Conservation (phyloP, 768 basidiomycete genomes). For the Filobasidium wieringae region DNA sequence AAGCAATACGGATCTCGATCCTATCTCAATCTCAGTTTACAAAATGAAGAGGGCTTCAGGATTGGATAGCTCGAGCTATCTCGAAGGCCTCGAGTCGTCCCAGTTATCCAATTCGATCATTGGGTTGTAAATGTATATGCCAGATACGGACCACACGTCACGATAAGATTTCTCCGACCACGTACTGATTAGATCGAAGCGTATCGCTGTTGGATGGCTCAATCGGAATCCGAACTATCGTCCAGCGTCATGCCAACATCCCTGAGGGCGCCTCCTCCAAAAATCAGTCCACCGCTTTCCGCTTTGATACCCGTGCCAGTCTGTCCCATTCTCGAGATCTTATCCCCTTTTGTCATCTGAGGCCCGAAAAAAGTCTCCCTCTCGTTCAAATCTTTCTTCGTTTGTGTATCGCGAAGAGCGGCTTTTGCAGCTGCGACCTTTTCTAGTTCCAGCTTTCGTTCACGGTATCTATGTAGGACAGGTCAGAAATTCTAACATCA, state of each 20-base stretch:
- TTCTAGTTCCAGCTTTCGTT: constrained; percentile 35
- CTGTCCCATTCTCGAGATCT: constrained; percentile 1
- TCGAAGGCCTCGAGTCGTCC: not conserved
- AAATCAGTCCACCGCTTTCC: constrained; percentile 23
- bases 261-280: constrained; percentile 26
- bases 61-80: not conserved
- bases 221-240: constrained; percentile 15
- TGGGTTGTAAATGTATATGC: not conserved
- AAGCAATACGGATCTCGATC: not conserved
- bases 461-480: constrained; percentile 31
- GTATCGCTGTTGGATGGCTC: not conserved
- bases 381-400: constrained; percentile 18
- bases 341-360: constrained; percentile 12
- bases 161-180: not conserved
- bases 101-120: not conserved
- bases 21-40: not conserved
- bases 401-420: constrained; percentile 25
- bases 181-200: too few relatives aligned
- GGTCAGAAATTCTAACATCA: not conserved
- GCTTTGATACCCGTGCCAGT: constrained; percentile 28
- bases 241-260: constrained; percentile 22
- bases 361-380: constrained; percentile 29
- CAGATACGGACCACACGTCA: not conserved
- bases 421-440: constrained; percentile 24
- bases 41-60: not conserved